Evolutionary conservation across 768 basidiomycete genomes (phyloP).

Genomic region (Suillus occidentalis): DNA sequence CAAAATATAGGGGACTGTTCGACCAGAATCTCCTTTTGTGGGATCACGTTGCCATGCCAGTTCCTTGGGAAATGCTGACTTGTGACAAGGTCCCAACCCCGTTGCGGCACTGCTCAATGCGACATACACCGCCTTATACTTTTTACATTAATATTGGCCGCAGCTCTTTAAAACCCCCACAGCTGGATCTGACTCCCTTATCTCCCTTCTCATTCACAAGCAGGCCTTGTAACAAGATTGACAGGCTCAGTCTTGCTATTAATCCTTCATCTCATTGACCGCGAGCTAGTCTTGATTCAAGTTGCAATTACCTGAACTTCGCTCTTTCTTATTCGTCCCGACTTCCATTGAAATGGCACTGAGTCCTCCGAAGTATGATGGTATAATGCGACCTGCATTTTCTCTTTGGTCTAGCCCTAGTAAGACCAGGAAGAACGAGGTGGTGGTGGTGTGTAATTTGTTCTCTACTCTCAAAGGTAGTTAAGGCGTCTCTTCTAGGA

Average conservation of each 20-base stretch:
- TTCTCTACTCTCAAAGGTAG: background rate
- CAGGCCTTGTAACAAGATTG: slow-evolving; percentile 6
- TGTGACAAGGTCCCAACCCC: background rate
- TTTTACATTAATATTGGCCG: background rate
- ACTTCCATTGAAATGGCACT: background rate
- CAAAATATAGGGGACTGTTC: too few relatives aligned
- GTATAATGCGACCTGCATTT: background rate
- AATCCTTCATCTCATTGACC: background rate
- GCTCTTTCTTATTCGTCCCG: background rate
- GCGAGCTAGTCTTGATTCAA: background rate
- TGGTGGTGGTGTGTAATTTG: slow-evolving; percentile 25
- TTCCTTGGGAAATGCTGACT: background rate
- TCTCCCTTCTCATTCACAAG: slow-evolving; percentile 1
- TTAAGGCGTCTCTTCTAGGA: slow-evolving; percentile 23
- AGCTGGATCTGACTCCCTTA: slow-evolving; percentile 8
- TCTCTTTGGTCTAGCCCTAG: slow-evolving; percentile 15
- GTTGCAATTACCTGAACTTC: background rate
- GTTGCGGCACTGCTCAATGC: background rate
- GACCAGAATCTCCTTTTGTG: background rate
- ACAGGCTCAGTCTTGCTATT: slow-evolving; percentile 8
- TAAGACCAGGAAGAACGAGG: slow-evolving; percentile 17
- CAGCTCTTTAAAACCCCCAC: background rate
- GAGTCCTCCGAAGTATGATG: slow-evolving; percentile 4
- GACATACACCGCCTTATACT: background rate
- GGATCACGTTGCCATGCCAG: slow-evolving; percentile 4